Evolutionary conservation across 257 asterid species (phyloP).

Genomic region (Solanum chiquidenum): DNA sequence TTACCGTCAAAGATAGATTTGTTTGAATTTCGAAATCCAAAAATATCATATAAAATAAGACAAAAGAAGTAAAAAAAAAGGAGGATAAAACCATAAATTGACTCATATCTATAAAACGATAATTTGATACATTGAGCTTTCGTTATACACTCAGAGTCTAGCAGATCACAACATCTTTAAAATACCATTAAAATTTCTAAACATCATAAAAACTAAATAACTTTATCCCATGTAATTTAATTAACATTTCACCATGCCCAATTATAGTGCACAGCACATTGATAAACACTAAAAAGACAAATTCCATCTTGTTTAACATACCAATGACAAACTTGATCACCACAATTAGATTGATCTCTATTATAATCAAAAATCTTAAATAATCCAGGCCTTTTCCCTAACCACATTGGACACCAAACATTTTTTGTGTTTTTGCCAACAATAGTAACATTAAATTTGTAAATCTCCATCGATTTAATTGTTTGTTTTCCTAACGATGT

Average conservation of each 20-base stretch:
- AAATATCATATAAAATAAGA: no score
- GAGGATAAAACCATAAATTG: no score
- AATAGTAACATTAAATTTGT: neutral
- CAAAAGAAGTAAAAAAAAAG: fast-evolving
- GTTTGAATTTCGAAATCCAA: no score
- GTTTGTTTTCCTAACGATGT: neutral
- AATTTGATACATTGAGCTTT: no score
- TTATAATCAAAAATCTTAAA: neutral
- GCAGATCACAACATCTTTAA: neutral
- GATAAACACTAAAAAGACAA: neutral
- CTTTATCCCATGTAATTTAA: neutral
- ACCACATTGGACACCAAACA: neutral
- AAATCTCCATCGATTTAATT: neutral
- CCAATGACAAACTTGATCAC: neutral
- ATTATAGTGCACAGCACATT: neutral
- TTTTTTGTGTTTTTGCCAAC: neutral
- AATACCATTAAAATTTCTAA: neutral
- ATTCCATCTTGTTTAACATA: neutral
- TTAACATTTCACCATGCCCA: neutral
- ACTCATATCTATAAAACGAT: no score
- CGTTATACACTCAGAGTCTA: no score
- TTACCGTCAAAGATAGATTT: no score
- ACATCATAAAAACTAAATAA: neutral
- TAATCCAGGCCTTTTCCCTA: neutral
- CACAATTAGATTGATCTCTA: neutral